phyloP scores from a whole-genome alignment of 1,139 yeast genomes.

The Lodderomyces oxycetoniae region DNA sequence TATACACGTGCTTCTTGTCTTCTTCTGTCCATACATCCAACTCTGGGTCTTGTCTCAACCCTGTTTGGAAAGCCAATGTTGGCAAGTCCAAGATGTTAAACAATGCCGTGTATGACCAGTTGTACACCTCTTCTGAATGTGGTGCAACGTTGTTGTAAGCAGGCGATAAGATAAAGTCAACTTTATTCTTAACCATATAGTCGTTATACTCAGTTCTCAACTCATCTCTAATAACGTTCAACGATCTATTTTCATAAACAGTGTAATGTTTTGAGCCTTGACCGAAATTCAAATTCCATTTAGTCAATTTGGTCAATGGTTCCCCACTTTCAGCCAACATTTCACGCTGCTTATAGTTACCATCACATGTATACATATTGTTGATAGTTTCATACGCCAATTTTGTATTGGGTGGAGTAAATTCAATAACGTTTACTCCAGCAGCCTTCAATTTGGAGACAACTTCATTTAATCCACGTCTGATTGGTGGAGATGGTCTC shows the following conservation, averaged over 20 bases:
- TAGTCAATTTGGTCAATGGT: constrained; percentile 55
- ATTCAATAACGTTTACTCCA: constrained; percentile 33
- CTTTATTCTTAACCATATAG: constrained; percentile 47
- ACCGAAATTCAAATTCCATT: constrained; percentile 56
- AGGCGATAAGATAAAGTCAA: constrained; percentile 68
- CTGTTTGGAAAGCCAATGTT: constrained; percentile 57
- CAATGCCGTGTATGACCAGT: constrained; percentile 74
- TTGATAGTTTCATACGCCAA: constrained; percentile 50
- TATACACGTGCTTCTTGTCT: constrained; percentile 23
- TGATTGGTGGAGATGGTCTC: constrained; percentile 54
- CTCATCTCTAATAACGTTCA: constrained; percentile 47
- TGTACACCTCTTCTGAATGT: constrained; percentile 55
- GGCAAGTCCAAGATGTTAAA: constrained; percentile 66
- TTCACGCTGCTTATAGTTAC: constrained; percentile 50
- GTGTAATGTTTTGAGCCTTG: constrained; percentile 45
- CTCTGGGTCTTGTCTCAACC: constrained; percentile 51
- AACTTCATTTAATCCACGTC: constrained; percentile 27
- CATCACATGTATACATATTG: constrained; percentile 54
- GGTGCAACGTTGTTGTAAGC: constrained; percentile 72
- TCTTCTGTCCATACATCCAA: constrained; percentile 38
- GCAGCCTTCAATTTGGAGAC: constrained; percentile 27
- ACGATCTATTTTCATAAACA: constrained; percentile 44
- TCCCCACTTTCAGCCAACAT: constrained; percentile 60
- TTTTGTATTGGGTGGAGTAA: constrained; percentile 48
- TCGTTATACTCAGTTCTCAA: constrained; percentile 53